phyloP scores from a whole-genome alignment of 1,284 basidiomycete species.

The Phellopilus nigrolimitatus region DNA sequence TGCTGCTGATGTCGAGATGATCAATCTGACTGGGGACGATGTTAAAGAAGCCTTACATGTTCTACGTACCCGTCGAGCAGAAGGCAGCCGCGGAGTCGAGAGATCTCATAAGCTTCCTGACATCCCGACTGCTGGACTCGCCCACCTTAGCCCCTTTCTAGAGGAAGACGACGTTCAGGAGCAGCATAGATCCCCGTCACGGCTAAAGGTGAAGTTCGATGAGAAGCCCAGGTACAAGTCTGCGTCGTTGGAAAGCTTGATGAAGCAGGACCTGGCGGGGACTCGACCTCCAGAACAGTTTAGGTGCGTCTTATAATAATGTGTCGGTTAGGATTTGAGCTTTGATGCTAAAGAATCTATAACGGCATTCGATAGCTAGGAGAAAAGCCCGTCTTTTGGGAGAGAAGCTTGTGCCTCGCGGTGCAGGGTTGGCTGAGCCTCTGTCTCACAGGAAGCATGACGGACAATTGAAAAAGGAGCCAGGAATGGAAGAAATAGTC shows the following conservation, averaged over 20 bases:
- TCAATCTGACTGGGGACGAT: constrained; percentile 29
- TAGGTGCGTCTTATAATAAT: no score
- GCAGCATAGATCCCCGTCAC: neutral
- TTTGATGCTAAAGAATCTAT: neutral
- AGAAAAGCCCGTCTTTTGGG: neutral
- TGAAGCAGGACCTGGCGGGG: neutral
- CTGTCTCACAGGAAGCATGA: neutral
- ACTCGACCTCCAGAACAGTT: neutral
- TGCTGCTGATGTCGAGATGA: constrained; percentile 18
- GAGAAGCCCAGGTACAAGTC: constrained; percentile 10
- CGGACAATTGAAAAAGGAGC: constrained; percentile 10
- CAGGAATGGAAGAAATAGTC: constrained; percentile 18
- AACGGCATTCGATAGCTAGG: neutral
- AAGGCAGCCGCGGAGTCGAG: neutral
- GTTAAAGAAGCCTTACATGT: constrained; percentile 1
- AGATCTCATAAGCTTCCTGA: neutral
- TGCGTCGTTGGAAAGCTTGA: constrained; percentile 1
- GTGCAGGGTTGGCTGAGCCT: neutral
- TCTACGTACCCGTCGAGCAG: neutral
- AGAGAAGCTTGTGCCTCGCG: neutral
- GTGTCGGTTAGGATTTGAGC: neutral
- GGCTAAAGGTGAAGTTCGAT: constrained; percentile 15
- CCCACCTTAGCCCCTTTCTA: neutral
- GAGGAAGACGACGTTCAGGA: neutral
- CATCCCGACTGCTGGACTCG: neutral